phyloP scores from a whole-genome alignment of 2,329 filamentous ascomycete genomes.

The Xylaria sp. region DNA sequence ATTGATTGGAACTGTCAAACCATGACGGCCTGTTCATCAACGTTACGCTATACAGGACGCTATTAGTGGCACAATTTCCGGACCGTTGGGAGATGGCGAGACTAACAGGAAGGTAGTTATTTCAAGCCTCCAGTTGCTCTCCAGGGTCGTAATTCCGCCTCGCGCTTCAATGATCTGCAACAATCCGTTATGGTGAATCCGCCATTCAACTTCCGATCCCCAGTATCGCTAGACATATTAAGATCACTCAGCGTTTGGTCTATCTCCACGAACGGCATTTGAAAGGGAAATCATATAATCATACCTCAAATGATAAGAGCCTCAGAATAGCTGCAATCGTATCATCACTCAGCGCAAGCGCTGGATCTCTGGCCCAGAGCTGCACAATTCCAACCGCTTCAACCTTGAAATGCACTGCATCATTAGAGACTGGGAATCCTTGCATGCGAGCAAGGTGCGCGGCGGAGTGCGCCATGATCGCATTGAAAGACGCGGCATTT shows the following conservation, averaged over 20 bases:
- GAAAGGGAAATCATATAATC: not conserved
- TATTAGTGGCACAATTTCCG: no score
- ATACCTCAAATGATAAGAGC: conserved; percentile 51
- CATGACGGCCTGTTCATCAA: conserved; percentile 33
- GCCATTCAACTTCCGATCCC: conserved; percentile 50
- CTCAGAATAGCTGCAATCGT: conserved; percentile 50
- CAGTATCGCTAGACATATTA: conserved; percentile 45
- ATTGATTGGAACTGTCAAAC: conserved; percentile 35
- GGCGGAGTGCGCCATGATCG: conserved; percentile 55
- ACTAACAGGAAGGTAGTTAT: conserved; percentile 47
- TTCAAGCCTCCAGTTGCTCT: conserved; percentile 47
- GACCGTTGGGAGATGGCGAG: no score
- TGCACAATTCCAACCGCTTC: conserved; percentile 52
- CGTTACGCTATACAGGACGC: conserved; percentile 4
- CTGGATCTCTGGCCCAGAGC: conserved; percentile 49
- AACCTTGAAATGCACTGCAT: conserved; percentile 50
- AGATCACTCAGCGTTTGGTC: not conserved
- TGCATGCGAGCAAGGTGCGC: conserved; percentile 53
- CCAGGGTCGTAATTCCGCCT: conserved; percentile 48
- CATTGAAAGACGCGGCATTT: conserved; percentile 55
- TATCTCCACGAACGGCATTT: not conserved
- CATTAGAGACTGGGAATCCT: conserved; percentile 42
- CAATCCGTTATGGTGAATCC: conserved; percentile 49
- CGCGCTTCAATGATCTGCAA: conserved; percentile 50
- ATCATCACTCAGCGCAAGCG: conserved; percentile 50